Evolutionary conservation across 441 rosid genomes (phyloP).

Genomic region (Erodium trifolium): DNA sequence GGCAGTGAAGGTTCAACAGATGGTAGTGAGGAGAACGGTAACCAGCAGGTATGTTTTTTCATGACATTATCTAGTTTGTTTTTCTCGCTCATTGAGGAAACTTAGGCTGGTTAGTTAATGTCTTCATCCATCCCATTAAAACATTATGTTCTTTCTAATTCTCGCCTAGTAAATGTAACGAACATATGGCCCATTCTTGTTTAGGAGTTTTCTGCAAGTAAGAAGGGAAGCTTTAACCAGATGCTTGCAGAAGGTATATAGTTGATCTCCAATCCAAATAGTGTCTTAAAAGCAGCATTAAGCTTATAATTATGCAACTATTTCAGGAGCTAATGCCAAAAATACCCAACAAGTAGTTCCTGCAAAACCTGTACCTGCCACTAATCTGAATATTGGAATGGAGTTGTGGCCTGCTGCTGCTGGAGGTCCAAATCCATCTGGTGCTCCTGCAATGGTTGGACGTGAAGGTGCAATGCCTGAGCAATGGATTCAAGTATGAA

Average conservation of each 20-base stretch:
- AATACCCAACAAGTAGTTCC: constrained; percentile 38
- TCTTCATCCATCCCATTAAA: no score
- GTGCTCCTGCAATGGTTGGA: constrained; percentile 21
- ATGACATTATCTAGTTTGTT: no score
- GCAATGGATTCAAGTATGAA: constrained; percentile 56
- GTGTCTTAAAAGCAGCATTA: not conserved
- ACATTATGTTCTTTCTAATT: not conserved
- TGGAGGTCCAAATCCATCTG: constrained; percentile 45
- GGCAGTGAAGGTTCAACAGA: constrained; percentile 94
- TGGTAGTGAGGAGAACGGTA: constrained; percentile 62
- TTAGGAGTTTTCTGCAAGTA: constrained; percentile 49
- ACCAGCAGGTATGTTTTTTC: constrained; percentile 51
- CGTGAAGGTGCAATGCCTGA: constrained; percentile 25
- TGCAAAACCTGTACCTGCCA: constrained; percentile 62
- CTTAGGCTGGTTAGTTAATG: no score
- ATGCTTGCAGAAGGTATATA: constrained; percentile 80
- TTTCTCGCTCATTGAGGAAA: no score
- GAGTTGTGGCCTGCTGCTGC: constrained; percentile 57
- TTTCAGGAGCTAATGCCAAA: constrained; percentile 53
- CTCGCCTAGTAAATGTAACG: not conserved
- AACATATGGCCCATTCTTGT: constrained; percentile 12
- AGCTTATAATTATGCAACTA: constrained; percentile 15
- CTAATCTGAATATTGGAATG: constrained; percentile 88
- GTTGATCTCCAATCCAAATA: not conserved
- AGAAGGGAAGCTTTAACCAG: constrained; percentile 67